These are phyloP conservation scores for Murraya koenigii DNA, from an alignment of 345 rosid genomes.

Conservation along the genomic window DNA sequence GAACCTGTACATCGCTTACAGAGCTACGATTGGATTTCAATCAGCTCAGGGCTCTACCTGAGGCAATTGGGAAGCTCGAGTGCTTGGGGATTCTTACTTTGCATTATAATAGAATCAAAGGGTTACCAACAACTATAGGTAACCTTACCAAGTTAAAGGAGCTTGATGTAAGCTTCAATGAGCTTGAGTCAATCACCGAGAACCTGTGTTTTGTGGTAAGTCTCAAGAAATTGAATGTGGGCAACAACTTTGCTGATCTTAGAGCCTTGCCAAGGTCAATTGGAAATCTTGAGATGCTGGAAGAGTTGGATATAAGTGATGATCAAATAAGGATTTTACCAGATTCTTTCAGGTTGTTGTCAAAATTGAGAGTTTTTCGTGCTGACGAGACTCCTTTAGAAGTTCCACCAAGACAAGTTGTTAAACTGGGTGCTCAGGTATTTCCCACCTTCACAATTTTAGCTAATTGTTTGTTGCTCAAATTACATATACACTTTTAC, in stretches of 20 bases:
- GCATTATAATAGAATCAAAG: conserved; percentile 59
- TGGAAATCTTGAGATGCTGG: conserved; percentile 71
- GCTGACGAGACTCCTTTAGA: conserved; percentile 64
- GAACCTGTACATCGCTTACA: conserved; percentile 41
- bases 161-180: conserved; percentile 67
- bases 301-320: conserved; percentile 68
- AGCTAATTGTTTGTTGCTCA: not conserved
- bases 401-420: conserved; percentile 55
- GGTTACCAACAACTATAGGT: conserved; percentile 58
- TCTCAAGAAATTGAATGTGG: conserved; percentile 55
- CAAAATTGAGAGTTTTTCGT: conserved; percentile 42
- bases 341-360: conserved; percentile 49
- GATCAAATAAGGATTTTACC: conserved; percentile 44
- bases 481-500: not conserved
- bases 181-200: not conserved
- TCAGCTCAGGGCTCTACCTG: conserved; percentile 62
- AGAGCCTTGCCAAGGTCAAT: conserved; percentile 57
- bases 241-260: conserved; percentile 64
- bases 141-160: conserved; percentile 52
- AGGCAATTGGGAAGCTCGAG: conserved; percentile 57
- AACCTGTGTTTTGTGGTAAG: conserved; percentile 2
- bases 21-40: conserved; percentile 67
- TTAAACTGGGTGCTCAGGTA: conserved; percentile 55
- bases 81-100: conserved; percentile 48
- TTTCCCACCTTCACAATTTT: not conserved